Evolutionary conservation across 495 filamentous ascomycete species (phyloP), one percentile per base, ranked within the genome.

Genomic region (Usnea hakonensis): DNA sequence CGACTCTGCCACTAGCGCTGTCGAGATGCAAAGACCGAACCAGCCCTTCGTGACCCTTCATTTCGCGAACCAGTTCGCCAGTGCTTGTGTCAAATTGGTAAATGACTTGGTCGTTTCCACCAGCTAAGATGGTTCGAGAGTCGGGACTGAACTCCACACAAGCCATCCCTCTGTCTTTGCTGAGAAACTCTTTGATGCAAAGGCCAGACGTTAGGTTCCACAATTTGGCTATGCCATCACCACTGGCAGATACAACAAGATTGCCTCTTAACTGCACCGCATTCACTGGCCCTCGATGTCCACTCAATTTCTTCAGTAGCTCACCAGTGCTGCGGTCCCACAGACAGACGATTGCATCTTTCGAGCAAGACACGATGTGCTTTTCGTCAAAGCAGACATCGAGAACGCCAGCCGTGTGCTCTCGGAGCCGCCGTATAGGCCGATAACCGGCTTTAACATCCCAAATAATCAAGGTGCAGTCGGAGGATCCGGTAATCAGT

Each of bases 121-220:
- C 94, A 6, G 90, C 91, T 21, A 95, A 85, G 41, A 98, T 91
- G 60, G 86, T 90, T 50, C 87, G 85, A 16, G 87, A 88, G 72
- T 98, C 94, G 59, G 95, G 89, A 57, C 87, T 90, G 72, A 97
- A 96, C 72, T 98, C 94, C 61, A 93, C 90, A 71, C 94, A 96
- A 2, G 94, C 94, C 41, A 98, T 83, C 14, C 95, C 94, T 67
- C 91, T 90, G 70, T 87, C 90, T 70, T 93, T 89, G 60, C 89
- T 89, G 13, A 78, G 69, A 69, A 98, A 95, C 70, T 96, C 90
- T 67, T 90, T 90, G 69, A 97, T 85, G 70, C 87, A 90, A 60
- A 84, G 83, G 37, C 90, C 91, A 30, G 87, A 87, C 44, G 87
- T 83, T 56, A 97, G 84, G 70, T 96, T 95, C 94, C 94, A 98